Conservation (phyloP, 257 asterid genomes). For the Osmanthus fragrans region DNA sequence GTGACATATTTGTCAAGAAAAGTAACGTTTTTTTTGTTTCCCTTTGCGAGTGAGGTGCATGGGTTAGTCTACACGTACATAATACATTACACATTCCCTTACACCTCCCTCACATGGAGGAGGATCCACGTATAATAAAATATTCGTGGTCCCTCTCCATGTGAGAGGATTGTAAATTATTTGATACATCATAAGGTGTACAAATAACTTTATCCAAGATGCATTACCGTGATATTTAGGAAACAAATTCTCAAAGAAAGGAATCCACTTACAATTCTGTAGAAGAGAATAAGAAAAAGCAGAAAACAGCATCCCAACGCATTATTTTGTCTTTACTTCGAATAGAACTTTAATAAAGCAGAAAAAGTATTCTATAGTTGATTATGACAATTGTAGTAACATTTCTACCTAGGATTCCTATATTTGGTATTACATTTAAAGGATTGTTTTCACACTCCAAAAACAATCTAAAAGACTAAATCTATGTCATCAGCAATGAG, state of each 20-base stretch:
- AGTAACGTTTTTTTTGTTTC: too few relatives aligned
- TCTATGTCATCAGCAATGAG: slow-evolving; percentile 41
- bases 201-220: too few relatives aligned
- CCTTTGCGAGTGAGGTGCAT: too few relatives aligned
- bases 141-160: too few relatives aligned
- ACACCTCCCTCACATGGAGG: too few relatives aligned
- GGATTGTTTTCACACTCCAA: neutral
- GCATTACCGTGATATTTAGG: neutral
- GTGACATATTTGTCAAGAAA: neutral
- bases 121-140: too few relatives aligned
- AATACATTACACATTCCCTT: too few relatives aligned
- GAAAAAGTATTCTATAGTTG: slow-evolving; percentile 27
- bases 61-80: too few relatives aligned
- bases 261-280: slow-evolving; percentile 15
- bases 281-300: slow-evolving; percentile 19
- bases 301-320: slow-evolving; percentile 14
- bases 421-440: slow-evolving; percentile 2
- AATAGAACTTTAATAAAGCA: slow-evolving; percentile 30
- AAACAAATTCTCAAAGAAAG: slow-evolving; percentile 23
- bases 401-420: slow-evolving; percentile 43
- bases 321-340: slow-evolving; percentile 20
- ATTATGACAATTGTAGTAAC: slow-evolving; percentile 24
- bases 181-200: too few relatives aligned
- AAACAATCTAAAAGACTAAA: neutral
- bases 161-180: too few relatives aligned